Conservation (phyloP, 768 basidiomycete species). For the Boletus rubropictus region DNA sequence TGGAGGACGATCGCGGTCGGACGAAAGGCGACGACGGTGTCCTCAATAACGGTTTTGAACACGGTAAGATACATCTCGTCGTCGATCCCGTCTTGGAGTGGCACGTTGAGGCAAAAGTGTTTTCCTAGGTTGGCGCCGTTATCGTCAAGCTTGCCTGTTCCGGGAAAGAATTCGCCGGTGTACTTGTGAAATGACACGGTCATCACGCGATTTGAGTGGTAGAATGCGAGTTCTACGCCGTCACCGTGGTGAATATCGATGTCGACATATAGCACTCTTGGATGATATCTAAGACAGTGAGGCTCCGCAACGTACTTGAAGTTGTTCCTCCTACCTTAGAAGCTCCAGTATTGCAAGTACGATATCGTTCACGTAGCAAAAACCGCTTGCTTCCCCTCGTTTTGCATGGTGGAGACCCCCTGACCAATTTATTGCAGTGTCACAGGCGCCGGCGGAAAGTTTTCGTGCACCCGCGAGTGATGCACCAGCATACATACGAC, state of each 20-base stretch:
- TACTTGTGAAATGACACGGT: conserved; percentile 99
- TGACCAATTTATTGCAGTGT: conserved; percentile 99
- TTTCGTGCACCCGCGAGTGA: conserved; percentile 89
- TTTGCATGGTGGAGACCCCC: conserved; percentile 98
- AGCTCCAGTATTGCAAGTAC: conserved; percentile 92
- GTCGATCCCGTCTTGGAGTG: conserved; percentile 92
- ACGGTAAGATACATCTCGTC: conserved; percentile 94
- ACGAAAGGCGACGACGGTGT: conserved; percentile 82
- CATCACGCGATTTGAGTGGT: conserved; percentile 96
- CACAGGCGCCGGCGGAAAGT: conserved; percentile 75
- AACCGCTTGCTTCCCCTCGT: conserved; percentile 95
- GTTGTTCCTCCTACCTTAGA: conserved; percentile 50
- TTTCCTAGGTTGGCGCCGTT: conserved; percentile 84
- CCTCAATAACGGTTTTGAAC: conserved; percentile 95
- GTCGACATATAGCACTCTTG: conserved; percentile 95
- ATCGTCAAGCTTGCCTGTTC: conserved; percentile 93
- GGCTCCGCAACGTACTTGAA: neutral
- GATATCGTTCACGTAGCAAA: conserved; percentile 97
- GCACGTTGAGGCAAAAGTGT: conserved; percentile 93
- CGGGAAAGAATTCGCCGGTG: conserved; percentile 97
- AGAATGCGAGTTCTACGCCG: conserved; percentile 97
- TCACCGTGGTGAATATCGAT: conserved; percentile 99
- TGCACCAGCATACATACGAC: conserved; percentile 88
- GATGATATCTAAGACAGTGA: conserved; percentile 61
- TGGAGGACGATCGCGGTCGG: conserved; percentile 91